Conservation (phyloP, 208 protist genomes). For the Trypanosoma melophagium region DNA sequence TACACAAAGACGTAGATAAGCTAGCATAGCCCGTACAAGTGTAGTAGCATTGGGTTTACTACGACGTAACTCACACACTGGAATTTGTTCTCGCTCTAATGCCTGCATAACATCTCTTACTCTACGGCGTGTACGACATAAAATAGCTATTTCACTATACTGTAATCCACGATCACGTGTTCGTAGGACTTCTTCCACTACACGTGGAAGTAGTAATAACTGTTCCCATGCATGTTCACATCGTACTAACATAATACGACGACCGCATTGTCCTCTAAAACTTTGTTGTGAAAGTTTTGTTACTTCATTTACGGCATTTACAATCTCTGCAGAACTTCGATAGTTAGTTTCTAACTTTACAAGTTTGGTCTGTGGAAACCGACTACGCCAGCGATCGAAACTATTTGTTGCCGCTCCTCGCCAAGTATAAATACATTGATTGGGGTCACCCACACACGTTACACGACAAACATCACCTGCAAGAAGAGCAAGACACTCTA, state of each 20-base stretch:
- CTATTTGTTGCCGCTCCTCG: slow-evolving; percentile 71
- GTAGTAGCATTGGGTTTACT: slow-evolving; percentile 34
- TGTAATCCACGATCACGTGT: slow-evolving; percentile 31
- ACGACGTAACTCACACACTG: slow-evolving; percentile 44
- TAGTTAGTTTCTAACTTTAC: slow-evolving; percentile 76
- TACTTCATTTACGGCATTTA: slow-evolving; percentile 57
- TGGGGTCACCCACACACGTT: slow-evolving; percentile 86
- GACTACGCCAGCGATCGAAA: slow-evolving; percentile 67
- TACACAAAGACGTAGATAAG: slow-evolving; percentile 61
- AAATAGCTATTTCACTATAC: slow-evolving; percentile 77
- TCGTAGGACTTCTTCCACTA: slow-evolving; percentile 51
- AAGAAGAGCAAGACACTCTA: slow-evolving; percentile 79
- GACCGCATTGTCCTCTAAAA: slow-evolving; percentile 41
- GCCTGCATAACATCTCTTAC: slow-evolving; percentile 41
- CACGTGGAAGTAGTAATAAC: slow-evolving; percentile 35
- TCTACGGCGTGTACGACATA: slow-evolving; percentile 66
- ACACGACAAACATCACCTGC: slow-evolving; percentile 78
- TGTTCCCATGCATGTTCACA: slow-evolving; percentile 44
- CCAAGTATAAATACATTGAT: slow-evolving; percentile 91
- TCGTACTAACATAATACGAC: slow-evolving; percentile 34
- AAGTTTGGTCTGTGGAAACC: slow-evolving; percentile 63
- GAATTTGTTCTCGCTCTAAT: slow-evolving; percentile 50
- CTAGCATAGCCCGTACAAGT: slow-evolving; percentile 46
- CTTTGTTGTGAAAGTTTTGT: slow-evolving; percentile 45
- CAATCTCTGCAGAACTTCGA: slow-evolving; percentile 73